Evolutionary conservation across 2,329 filamentous ascomycete species (phyloP).

Genomic region (Fonsecaea pugnacius): DNA sequence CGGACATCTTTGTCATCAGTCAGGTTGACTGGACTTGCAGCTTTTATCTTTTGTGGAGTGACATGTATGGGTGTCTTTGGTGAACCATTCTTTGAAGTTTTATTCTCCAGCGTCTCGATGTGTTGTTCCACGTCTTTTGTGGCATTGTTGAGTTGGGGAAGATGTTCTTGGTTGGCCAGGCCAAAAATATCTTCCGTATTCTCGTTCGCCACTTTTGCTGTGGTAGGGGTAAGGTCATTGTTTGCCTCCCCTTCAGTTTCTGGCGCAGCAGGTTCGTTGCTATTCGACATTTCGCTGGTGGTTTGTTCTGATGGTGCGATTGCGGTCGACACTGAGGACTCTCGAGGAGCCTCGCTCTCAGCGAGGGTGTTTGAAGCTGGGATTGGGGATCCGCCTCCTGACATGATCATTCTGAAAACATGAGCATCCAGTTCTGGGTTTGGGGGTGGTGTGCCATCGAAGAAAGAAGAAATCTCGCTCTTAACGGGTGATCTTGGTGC

Average conservation of each 20-base stretch:
- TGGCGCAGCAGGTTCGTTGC: slow-evolving; percentile 1
- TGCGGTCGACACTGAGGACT: background rate
- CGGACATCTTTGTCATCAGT: slow-evolving; percentile 11
- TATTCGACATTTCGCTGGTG: slow-evolving; percentile 2
- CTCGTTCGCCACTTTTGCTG: background rate
- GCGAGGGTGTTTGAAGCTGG: slow-evolving; percentile 5
- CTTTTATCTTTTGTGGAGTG: background rate
- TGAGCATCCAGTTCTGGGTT: slow-evolving; percentile 13
- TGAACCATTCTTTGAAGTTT: background rate
- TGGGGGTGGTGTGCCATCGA: slow-evolving; percentile 20
- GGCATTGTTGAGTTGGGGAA: slow-evolving; percentile 2
- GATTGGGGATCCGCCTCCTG: slow-evolving; percentile 24
- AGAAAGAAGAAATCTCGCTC: slow-evolving; percentile 26
- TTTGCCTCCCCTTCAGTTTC: background rate
- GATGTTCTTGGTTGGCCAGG: slow-evolving; percentile 9
- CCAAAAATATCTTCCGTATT: slow-evolving; percentile 6
- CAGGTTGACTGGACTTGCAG: slow-evolving; percentile 9
- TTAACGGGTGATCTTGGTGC: slow-evolving; percentile 16
- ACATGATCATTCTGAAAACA: slow-evolving; percentile 23
- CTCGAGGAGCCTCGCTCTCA: slow-evolving; percentile 7
- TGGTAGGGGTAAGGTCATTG: background rate
- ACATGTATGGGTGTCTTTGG: background rate
- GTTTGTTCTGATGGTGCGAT: slow-evolving; percentile 8
- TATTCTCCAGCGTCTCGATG: background rate
- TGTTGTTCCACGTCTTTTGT: slow-evolving; percentile 5